Evolutionary conservation across 257 asterid species (phyloP), one percentile per base, ranked within the genome.

Genomic region (Asclepias syriaca): DNA sequence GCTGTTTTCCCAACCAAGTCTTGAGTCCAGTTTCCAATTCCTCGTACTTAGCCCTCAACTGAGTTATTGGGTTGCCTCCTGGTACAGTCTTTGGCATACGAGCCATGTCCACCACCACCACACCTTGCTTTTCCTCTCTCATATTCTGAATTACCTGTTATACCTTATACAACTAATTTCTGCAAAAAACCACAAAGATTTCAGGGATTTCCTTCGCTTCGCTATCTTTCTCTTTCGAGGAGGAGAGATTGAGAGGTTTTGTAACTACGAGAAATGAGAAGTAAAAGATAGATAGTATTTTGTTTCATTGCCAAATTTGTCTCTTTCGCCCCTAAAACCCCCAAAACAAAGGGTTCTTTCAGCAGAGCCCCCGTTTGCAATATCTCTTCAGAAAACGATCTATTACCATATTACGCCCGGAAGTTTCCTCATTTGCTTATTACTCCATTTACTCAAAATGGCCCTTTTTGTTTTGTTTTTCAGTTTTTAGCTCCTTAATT

Each of bases 1-100:
- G 81, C 76, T 93, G 97, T 77, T 93, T 90, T 15, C 90, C 86
- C 32, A 93, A 72, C 98, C 98, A 93, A 4, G 71, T 83, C 71
- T 79, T 86, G 74, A 90, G 89, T 49, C 66, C 80, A 24, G 39
- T 43, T 72, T 90, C 96, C 64, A 93, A 72, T 80, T 89, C 95
- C 81, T 83, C 86, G 69, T 82, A 85, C 86, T 89, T 93, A 66
- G 81, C 74, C 85, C 86, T 95, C 80, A 86, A 83, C 66, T 84
- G 84, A 24, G 78, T 86, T 24, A 93, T 80, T 22, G 97, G 98
- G 59, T 89, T 90, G 11, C 76, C 80, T 3, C 16, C 54, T 8
- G 51, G 64, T 49, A 76, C 55, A 1, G 64, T 76, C 69, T 76
- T 76, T 8, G 80, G 24, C 69, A 75, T 59, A 68, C 86, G 89